Percentiles rank a stretch among this genome's conserved stretches.
phyloP scores from a whole-genome alignment of 208 protist genomes.

The Lotmaria passim region DNA sequence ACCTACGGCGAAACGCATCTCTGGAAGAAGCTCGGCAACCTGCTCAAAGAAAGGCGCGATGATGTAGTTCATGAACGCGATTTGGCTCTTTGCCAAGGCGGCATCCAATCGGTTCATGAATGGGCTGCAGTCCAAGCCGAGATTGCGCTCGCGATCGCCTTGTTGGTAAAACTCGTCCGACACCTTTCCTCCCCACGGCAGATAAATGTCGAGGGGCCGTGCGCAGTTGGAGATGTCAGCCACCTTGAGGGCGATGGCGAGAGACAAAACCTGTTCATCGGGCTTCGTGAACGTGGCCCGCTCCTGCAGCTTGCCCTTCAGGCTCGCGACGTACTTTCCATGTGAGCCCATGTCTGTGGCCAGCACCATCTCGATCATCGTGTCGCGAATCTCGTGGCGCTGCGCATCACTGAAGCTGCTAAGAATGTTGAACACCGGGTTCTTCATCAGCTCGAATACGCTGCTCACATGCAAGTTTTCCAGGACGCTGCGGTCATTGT shows the following conservation, averaged over 20 bases:
- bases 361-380: slow-evolving; percentile 92
- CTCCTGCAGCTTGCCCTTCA: slow-evolving; percentile 76
- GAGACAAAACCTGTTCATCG: slow-evolving; percentile 87
- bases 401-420: slow-evolving; percentile 76
- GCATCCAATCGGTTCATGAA: slow-evolving; percentile 92
- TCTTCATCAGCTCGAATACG: slow-evolving; percentile 93
- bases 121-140: slow-evolving; percentile 89
- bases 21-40: slow-evolving; percentile 80
- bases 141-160: slow-evolving; percentile 90
- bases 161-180: slow-evolving; percentile 95
- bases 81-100: slow-evolving; percentile 85
- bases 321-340: slow-evolving; percentile 76
- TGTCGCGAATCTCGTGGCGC: slow-evolving; percentile 84
- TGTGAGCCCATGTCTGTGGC: slow-evolving; percentile 95
- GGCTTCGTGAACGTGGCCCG: slow-evolving; percentile 61
- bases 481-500: slow-evolving; percentile 96
- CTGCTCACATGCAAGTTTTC: slow-evolving; percentile 94
- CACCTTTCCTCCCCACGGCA: slow-evolving; percentile 90
- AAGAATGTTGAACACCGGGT: slow-evolving; percentile 85
- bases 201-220: slow-evolving; percentile 84
- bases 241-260: slow-evolving; percentile 94
- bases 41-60: slow-evolving; percentile 91
- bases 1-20: slow-evolving; percentile 83
- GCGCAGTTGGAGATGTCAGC: slow-evolving; percentile 96
- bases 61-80: slow-evolving; percentile 94